Conservation (phyloP, 2,329 filamentous ascomycete genomes). For the Rhytidhysteron rufulum region DNA sequence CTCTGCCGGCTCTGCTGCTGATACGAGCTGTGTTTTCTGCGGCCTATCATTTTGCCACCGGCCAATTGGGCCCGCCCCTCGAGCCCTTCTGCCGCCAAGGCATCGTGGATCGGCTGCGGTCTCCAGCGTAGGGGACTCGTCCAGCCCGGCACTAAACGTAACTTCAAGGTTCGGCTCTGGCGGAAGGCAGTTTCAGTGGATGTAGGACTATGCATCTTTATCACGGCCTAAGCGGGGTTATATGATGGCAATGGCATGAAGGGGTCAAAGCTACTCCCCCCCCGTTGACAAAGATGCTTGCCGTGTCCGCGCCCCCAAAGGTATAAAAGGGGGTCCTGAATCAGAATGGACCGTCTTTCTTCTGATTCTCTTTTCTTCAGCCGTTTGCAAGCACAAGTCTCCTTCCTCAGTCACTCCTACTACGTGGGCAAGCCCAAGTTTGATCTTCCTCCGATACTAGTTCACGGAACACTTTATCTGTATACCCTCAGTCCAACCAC, state of each 20-base stretch:
- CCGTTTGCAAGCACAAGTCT: slow-evolving; percentile 8
- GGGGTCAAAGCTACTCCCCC: slow-evolving; percentile 31
- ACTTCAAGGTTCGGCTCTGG: slow-evolving; percentile 30
- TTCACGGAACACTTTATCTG: slow-evolving; percentile 5
- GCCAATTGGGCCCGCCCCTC: slow-evolving; percentile 28
- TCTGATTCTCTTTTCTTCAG: slow-evolving; percentile 25
- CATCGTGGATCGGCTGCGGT: slow-evolving; percentile 33
- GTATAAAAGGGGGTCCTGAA: slow-evolving; percentile 36
- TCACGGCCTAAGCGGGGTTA: slow-evolving; percentile 37
- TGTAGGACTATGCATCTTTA: slow-evolving; percentile 37
- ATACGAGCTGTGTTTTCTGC: slow-evolving; percentile 24
- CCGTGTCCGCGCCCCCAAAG: slow-evolving; percentile 15
- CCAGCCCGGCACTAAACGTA: slow-evolving; percentile 33
- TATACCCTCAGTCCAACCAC: slow-evolving; percentile 5
- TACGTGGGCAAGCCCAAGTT: slow-evolving; percentile 8
- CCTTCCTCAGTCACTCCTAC: slow-evolving; percentile 11
- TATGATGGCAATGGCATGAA: slow-evolving; percentile 27
- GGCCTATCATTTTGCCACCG: slow-evolving; percentile 21
- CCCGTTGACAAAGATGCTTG: slow-evolving; percentile 22
- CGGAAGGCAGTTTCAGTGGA: slow-evolving; percentile 34
- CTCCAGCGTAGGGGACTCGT: slow-evolving; percentile 22
- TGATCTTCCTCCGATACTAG: slow-evolving; percentile 5
- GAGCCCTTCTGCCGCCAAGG: slow-evolving; percentile 20
- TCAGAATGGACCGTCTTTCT: slow-evolving; percentile 14
- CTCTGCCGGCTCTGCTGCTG: slow-evolving; percentile 24